Evolutionary conservation across 257 asterid genomes (phyloP).

Genomic region (Penstemon davidsonii): DNA sequence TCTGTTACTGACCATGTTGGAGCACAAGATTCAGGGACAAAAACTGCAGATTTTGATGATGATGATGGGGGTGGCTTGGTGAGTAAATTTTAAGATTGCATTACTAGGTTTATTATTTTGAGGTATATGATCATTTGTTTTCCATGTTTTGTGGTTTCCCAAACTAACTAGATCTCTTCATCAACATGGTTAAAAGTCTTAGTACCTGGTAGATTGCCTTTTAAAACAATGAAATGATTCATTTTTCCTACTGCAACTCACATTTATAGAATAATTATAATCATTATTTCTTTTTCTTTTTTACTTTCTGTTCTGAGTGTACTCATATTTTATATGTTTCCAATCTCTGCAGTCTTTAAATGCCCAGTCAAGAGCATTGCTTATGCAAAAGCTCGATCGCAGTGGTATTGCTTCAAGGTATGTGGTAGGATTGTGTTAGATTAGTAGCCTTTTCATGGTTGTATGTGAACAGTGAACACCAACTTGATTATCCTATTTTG

Average conservation of each 20-base stretch:
- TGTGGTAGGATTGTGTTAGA: slow-evolving; percentile 18
- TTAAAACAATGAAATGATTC: neutral
- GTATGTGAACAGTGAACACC: slow-evolving; percentile 4
- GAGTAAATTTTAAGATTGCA: slow-evolving; percentile 37
- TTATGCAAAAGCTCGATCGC: slow-evolving; percentile 94
- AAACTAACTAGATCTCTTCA: too few relatives aligned
- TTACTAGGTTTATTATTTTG: slow-evolving; percentile 11
- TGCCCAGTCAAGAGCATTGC: slow-evolving; percentile 97
- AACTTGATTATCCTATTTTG: slow-evolving; percentile 19
- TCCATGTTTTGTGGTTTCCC: neutral
- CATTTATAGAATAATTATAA: neutral
- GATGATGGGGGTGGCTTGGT: slow-evolving; percentile 99
- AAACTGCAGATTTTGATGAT: slow-evolving; percentile 98
- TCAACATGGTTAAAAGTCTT: too few relatives aligned
- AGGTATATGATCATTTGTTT: neutral
- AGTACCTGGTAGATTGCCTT: too few relatives aligned
- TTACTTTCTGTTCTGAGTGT: neutral
- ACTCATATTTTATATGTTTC: slow-evolving; percentile 14
- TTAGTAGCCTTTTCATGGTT: slow-evolving; percentile 14
- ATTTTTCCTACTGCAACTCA: neutral
- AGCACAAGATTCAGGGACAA: slow-evolving; percentile 83
- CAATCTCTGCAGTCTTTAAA: slow-evolving; percentile 65
- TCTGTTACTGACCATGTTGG: slow-evolving; percentile 88
- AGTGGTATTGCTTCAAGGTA: slow-evolving; percentile 89
- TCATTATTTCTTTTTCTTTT: neutral